Base-by-base conservation (phyloP, 2,329 filamentous ascomycete species). In the Rosellinia necatrix region DNA sequence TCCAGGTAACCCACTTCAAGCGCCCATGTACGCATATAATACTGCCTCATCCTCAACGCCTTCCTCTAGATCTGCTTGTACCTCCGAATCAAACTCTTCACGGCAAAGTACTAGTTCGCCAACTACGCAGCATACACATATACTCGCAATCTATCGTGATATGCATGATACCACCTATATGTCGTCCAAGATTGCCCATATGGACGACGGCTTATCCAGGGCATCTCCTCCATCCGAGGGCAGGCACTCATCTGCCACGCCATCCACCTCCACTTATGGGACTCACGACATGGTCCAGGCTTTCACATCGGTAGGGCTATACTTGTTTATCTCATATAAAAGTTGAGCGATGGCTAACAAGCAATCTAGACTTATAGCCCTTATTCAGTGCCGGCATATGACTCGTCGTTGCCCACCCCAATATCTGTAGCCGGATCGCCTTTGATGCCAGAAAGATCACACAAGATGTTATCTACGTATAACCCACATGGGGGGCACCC, bases 351-450 rank as follows among this genome's bases (percentile, higher is more conserved):
- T 34, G 12, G 17, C 56, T 61, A 10, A 61, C 38, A 12, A 24
- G 30, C 13, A 10, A 34, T 35, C 15, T 15, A 62, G 60, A 43
- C 40, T 13, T 75, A 74, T 66, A 72, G 70, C 67, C 68, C 71
- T 49, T 72, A 73, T 43, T 65, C 74, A 12, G 64, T 64, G 51
- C 65, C 61, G 49, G 66, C 66, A 59, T 76, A 73, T 69, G 78
- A 81, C 60, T 67, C 75, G 32, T 73, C 71, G 40, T 71, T 82
- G 52, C 69, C 81, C 44, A 81, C 80, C n/a, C 80, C 81, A 22
- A 75, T 76, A n/a, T 82, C 81, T 42, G 72, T 72, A 43, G 72
- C 74, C 52, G 75, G 71, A 24, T 83, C 80, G 27, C 80, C 80
- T 49, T 76, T 76, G 44, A 63, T 80, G 38, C 72, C 75, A 49